phyloP scores from a whole-genome alignment of 768 basidiomycete genomes.

The Amanita molliuscula region DNA sequence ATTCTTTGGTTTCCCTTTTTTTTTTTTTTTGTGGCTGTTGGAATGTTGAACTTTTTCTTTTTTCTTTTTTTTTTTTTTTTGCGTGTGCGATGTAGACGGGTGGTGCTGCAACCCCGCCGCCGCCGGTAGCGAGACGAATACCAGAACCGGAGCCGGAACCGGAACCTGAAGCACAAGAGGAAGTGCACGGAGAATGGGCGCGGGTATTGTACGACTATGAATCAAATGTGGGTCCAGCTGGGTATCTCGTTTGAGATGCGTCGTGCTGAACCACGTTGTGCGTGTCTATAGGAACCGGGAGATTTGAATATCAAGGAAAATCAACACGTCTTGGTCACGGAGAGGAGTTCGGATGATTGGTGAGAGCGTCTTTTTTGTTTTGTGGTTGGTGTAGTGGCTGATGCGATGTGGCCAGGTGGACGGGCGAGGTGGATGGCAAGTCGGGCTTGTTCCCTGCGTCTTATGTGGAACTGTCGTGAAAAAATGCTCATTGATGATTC shows the following conservation, averaged over 20 bases:
- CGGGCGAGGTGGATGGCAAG: constrained; percentile 46
- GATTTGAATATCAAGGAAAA: constrained; percentile 53
- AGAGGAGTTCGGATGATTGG: constrained; percentile 70
- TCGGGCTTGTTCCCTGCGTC: constrained; percentile 59
- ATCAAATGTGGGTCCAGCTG: constrained; percentile 46
- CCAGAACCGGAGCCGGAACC: constrained; percentile 23
- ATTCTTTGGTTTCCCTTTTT: neutral
- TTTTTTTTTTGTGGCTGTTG: neutral
- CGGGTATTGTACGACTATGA: constrained; percentile 70
- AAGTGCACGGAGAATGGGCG: constrained; percentile 57
- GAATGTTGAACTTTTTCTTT: no score
- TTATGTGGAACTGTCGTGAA: constrained; percentile 51
- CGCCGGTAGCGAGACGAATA: constrained; percentile 11
- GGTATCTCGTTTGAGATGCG: neutral
- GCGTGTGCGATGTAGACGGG: constrained; percentile 7
- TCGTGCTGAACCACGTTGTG: neutral
- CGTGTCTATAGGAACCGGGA: constrained; percentile 48
- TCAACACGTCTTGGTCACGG: constrained; percentile 51
- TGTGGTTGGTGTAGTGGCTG: constrained; percentile 7
- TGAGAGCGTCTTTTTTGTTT: constrained; percentile 25
- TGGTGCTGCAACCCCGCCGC: constrained; percentile 11
- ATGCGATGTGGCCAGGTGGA: constrained; percentile 43
- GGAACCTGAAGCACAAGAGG: constrained; percentile 23
- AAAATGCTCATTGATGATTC: constrained; percentile 7
- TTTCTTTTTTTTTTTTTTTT: no score